These are phyloP conservation scores for Plenodomus tracheiphilus DNA, from an alignment of 2,329 filamentous ascomycete genomes.

Conservation along the genomic window DNA sequence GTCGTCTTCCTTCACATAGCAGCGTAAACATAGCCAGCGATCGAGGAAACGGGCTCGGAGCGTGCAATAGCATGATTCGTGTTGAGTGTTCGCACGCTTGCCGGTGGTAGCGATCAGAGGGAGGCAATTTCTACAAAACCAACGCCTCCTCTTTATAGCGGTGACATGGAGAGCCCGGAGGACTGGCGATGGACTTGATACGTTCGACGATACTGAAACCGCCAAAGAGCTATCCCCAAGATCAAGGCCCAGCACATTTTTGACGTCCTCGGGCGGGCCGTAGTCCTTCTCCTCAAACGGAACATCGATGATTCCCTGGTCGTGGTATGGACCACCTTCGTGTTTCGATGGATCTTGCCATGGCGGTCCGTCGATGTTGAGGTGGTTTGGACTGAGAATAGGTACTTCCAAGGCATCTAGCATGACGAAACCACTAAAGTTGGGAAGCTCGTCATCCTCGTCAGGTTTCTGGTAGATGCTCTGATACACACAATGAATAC, in stretches of 20 bases:
- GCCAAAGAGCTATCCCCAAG: conserved; percentile 23
- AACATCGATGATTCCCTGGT: conserved; percentile 37
- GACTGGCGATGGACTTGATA: conserved; percentile 29
- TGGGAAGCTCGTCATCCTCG: conserved; percentile 33
- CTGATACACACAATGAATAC: conserved; percentile 41
- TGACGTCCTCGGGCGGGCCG: conserved; percentile 27
- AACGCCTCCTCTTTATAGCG: conserved; percentile 24
- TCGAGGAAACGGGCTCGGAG: background rate
- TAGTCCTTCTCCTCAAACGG: conserved; percentile 23
- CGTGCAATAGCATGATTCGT: background rate
- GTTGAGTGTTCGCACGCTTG: too few relatives aligned
- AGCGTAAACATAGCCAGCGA: background rate
- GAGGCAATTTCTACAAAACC: conserved; percentile 9
- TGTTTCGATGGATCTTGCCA: conserved; percentile 15
- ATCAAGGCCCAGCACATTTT: conserved; percentile 29
- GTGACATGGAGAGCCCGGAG: conserved; percentile 28
- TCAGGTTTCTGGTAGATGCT: conserved; percentile 28
- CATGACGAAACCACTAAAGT: conserved; percentile 36
- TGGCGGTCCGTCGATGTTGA: conserved; percentile 5
- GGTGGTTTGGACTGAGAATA: conserved; percentile 34
- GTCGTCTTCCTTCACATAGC: background rate
- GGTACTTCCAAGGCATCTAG: conserved; percentile 28
- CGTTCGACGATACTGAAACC: conserved; percentile 21
- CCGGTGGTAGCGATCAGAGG: background rate
- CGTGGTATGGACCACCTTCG: conserved; percentile 26